These are phyloP conservation scores for Prinsepia uniflora DNA, from an alignment of 306 rosid species.

Conservation along the genomic window DNA sequence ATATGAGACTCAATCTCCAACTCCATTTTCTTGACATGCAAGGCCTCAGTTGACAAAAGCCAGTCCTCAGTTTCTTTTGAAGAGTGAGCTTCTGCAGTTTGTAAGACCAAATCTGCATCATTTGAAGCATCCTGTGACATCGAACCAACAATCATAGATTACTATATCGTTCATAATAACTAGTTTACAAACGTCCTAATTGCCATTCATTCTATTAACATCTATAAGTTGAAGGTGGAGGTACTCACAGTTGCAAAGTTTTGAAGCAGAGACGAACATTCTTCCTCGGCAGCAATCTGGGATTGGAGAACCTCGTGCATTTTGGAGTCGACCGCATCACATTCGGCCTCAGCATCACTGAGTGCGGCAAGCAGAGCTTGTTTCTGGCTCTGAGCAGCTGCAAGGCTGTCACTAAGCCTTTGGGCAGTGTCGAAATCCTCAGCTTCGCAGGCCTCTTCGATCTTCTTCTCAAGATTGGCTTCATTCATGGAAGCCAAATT, in stretches of 20 bases:
- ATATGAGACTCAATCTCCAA: slow-evolving; percentile 68
- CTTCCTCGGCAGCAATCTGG: slow-evolving; percentile 60
- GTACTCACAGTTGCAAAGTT: slow-evolving; percentile 48
- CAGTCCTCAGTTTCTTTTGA: slow-evolving; percentile 52
- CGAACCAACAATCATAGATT: neutral
- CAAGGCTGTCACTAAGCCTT: slow-evolving; percentile 56
- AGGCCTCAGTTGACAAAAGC: slow-evolving; percentile 55
- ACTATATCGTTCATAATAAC: no score
- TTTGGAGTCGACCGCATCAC: slow-evolving; percentile 48
- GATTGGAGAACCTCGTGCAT: slow-evolving; percentile 54
- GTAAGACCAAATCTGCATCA: slow-evolving; percentile 42
- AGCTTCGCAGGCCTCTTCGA: slow-evolving; percentile 75
- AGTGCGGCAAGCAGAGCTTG: slow-evolving; percentile 35
- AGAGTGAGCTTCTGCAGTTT: slow-evolving; percentile 43
- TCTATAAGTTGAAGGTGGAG: neutral
- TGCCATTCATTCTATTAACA: neutral
- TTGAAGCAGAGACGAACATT: slow-evolving; percentile 48
- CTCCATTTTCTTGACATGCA: slow-evolving; percentile 72
- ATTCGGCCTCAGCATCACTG: slow-evolving; percentile 48
- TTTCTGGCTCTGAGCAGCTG: slow-evolving; percentile 54
- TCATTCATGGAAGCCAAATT: slow-evolving; percentile 38
- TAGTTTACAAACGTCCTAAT: neutral
- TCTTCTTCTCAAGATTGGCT: slow-evolving; percentile 54
- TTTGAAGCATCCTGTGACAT: slow-evolving; percentile 53
- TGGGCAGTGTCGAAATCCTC: slow-evolving; percentile 80